Evolutionary conservation across 2,329 filamentous ascomycete genomes (phyloP), one percentile per base, ranked within the genome.

Genomic region (Fonsecaea pedrosoi): DNA sequence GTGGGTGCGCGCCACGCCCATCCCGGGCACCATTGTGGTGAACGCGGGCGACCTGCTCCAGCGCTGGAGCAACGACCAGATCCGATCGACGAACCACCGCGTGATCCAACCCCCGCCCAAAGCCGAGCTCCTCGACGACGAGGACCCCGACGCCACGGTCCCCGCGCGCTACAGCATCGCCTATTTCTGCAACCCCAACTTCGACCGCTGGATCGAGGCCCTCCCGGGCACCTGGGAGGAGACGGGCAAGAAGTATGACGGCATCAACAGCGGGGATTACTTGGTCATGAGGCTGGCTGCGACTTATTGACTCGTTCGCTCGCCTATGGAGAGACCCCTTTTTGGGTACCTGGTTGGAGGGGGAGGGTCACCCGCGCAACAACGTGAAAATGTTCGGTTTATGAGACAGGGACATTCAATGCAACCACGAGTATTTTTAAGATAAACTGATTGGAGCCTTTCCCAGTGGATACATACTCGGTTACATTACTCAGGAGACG

Each of bases 181-280:
- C 73, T 97, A 96, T 80, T 96, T 96, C 77, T 96, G 92, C 82
- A 94, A 96, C 73, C 92, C 92, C 8, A 93, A 96, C 75, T 90
- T 87, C 75, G 86, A 91, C 67, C 86, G 84, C 71, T 81, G 86
- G 63, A 96, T 96, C 70, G 90, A 95, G 54, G 91, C 89, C 1
- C 87, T 96, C 54, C 92, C 92, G 0, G 91, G 91, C 0, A 96
- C 92, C 0, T 94, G 87, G 75, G 79, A 79, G 18, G 83, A 84
- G 61, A 78, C 81, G 3, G 77, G 64, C 87, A 90, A 50, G 94
- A 91, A 82, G 95, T 97, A 97, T 74, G 80, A 85, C 38, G 87
- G 86, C 0, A 89, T 97, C 72, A 91, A 89, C 65, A 90, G 90
- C 72, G 92, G 92, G 1, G 87, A 95, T 13, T 97, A 97, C 75